phyloP scores from a whole-genome alignment of 768 basidiomycete species.

The Tricholoma furcatifolium region DNA sequence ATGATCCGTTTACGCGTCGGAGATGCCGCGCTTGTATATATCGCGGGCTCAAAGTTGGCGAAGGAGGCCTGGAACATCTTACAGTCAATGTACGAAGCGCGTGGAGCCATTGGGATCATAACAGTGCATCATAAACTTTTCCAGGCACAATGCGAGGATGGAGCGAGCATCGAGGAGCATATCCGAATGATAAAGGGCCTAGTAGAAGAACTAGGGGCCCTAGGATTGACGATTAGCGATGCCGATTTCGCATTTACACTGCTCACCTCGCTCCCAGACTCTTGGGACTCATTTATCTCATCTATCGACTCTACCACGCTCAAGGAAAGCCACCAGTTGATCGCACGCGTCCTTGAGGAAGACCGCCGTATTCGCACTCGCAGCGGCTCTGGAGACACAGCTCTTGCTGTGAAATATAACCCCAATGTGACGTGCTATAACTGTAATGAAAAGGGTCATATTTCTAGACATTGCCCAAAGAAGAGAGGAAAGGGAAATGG shows the following conservation, averaged over 20 bases:
- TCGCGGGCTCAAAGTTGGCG: too few species aligned
- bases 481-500: too few species aligned
- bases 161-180: too few species aligned
- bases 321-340: constrained; percentile 13
- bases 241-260: too few species aligned
- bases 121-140: constrained; percentile 25
- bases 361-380: not conserved
- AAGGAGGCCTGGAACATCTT: constrained; percentile 29
- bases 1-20: too few species aligned
- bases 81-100: constrained; percentile 25
- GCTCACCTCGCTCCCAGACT: too few species aligned
- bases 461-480: too few species aligned
- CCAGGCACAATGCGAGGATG: constrained; percentile 24
- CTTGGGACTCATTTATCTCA: constrained; percentile 31
- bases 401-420: not conserved
- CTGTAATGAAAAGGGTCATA: constrained; percentile 1
- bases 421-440: not conserved
- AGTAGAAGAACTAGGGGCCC: too few species aligned
- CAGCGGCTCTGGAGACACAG: not conserved
- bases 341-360: not conserved
- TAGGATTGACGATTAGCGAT: too few species aligned
- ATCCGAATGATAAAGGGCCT: too few species aligned
- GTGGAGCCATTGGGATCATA: constrained; percentile 27
- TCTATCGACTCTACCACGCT: constrained; percentile 19
- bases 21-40: too few species aligned